Conservation (phyloP, 352 stramenopile species). For the Phytophthora ramorum region DNA sequence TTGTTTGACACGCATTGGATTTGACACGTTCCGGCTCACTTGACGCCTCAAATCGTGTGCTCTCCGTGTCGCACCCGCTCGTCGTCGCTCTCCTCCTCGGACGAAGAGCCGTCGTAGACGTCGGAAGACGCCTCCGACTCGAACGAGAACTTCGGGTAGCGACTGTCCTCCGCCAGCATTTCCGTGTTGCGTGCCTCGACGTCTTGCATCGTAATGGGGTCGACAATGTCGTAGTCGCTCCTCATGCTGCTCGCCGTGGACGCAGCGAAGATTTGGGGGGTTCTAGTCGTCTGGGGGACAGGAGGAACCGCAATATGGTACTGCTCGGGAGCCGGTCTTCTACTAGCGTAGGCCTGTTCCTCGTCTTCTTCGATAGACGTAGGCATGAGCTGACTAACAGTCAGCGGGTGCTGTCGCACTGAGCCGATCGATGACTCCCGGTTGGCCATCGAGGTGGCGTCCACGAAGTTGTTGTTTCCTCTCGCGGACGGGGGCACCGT, state of each 20-base stretch:
- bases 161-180: slow-evolving; percentile 60
- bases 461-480: slow-evolving; percentile 27
- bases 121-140: slow-evolving; percentile 49
- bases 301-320: slow-evolving; percentile 11
- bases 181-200: slow-evolving; percentile 74
- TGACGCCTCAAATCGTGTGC: slow-evolving; percentile 40
- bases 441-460: slow-evolving; percentile 21
- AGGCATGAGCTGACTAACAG: slow-evolving; percentile 37
- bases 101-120: slow-evolving; percentile 41
- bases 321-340: slow-evolving; percentile 1
- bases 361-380: slow-evolving; percentile 22
- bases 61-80: slow-evolving; percentile 25
- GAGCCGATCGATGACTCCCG: slow-evolving; percentile 26
- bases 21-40: slow-evolving; percentile 27
- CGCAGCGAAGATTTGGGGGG: slow-evolving; percentile 19
- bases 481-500: neutral
- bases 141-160: slow-evolving; percentile 74
- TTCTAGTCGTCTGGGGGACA: slow-evolving; percentile 11
- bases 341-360: slow-evolving; percentile 18
- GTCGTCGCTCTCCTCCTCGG: slow-evolving; percentile 35
- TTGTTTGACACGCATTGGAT: slow-evolving; percentile 24
- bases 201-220: slow-evolving; percentile 59
- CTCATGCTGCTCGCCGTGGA: slow-evolving; percentile 45
- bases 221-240: slow-evolving; percentile 83
- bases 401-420: slow-evolving; percentile 28